These are phyloP conservation scores for Millerago galiae DNA, from an alignment of 805 yeast species.

Conservation along the genomic window DNA sequence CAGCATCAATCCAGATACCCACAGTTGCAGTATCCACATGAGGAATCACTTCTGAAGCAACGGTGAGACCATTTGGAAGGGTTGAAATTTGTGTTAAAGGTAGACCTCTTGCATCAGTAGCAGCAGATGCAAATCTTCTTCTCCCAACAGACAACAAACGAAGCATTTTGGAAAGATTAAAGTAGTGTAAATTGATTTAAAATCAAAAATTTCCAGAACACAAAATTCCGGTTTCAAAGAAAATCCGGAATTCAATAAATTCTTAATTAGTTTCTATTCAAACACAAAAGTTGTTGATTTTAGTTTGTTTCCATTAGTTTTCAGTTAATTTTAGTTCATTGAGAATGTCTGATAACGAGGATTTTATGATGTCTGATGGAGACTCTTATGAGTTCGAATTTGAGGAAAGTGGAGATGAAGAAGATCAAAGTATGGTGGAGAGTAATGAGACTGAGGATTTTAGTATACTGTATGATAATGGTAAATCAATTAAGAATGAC, in stretches of 20 bases:
- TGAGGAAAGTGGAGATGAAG: slow-evolving; percentile 17
- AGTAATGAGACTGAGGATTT: slow-evolving; percentile 4
- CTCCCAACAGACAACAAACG: neutral
- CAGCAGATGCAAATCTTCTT: neutral
- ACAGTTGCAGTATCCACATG: slow-evolving; percentile 92
- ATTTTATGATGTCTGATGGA: slow-evolving; percentile 25
- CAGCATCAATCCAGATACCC: slow-evolving; percentile 98
- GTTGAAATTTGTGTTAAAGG: slow-evolving; percentile 62
- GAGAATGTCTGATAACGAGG: slow-evolving; percentile 23
- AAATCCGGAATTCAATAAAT: neutral
- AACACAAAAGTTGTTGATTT: no score
- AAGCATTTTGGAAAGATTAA: slow-evolving; percentile 12
- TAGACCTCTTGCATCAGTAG: slow-evolving; percentile 8
- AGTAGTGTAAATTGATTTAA: no score
- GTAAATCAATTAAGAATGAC: slow-evolving; percentile 19
- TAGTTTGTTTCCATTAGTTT: no score
- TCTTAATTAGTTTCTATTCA: no score
- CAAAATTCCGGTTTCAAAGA: no score
- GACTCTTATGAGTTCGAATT: slow-evolving; percentile 25
- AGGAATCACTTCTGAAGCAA: slow-evolving; percentile 86
- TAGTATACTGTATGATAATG: slow-evolving; percentile 21
- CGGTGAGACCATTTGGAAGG: slow-evolving; percentile 87
- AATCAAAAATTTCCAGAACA: no score
- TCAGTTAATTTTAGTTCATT: neutral
- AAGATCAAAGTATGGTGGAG: slow-evolving; percentile 10